Evolutionary conservation across 768 basidiomycete genomes (phyloP).

Genomic region (Tulasnella sp.): DNA sequence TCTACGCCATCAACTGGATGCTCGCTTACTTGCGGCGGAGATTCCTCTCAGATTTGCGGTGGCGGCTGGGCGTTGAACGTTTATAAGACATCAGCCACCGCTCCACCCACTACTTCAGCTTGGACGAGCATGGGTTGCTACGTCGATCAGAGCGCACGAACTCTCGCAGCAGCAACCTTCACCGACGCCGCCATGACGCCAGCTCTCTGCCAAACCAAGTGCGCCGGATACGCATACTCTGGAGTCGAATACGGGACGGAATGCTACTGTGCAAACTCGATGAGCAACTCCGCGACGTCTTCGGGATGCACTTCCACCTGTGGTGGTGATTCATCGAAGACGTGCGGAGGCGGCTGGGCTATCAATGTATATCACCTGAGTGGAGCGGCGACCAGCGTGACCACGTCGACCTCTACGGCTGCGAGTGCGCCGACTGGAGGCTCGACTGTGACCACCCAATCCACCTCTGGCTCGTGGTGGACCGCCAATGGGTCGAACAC

Average conservation of each 20-base stretch:
- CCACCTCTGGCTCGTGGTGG: not conserved
- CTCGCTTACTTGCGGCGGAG: not conserved
- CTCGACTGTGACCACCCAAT: not conserved
- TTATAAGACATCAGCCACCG: not conserved
- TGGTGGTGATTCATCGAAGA: not conserved
- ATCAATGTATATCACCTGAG: not conserved
- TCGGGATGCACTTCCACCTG: not conserved
- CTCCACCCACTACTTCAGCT: not conserved
- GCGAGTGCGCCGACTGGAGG: not conserved
- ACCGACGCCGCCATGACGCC: not conserved
- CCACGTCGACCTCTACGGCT: not conserved
- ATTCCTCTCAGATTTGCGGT: not conserved
- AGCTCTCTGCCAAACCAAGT: not conserved
- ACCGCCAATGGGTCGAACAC: conserved; percentile 3
- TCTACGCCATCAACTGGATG: not conserved
- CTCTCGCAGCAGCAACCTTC: not conserved
- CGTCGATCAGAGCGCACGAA: not conserved
- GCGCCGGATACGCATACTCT: not conserved
- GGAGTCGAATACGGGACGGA: not conserved
- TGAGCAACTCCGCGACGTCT: not conserved
- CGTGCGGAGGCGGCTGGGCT: not conserved
- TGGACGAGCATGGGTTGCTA: not conserved
- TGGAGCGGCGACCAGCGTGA: not conserved
- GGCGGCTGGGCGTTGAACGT: not conserved
- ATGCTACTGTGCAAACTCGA: not conserved